phyloP scores from a whole-genome alignment of 768 basidiomycete species.

The Punctularia strigosozonata region DNA sequence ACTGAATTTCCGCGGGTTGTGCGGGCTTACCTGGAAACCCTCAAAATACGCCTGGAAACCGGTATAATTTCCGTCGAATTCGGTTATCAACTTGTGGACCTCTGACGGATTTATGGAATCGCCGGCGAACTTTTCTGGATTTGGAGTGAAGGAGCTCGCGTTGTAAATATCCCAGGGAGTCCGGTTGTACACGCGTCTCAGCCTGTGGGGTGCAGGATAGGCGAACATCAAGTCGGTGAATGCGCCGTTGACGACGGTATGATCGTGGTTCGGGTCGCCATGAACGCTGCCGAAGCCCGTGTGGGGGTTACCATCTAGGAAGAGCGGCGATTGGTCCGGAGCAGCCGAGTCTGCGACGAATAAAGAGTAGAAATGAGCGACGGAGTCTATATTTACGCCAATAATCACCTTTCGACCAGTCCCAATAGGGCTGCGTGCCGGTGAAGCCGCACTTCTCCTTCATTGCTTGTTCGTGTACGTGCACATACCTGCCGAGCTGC shows the following conservation, averaged over 20 bases:
- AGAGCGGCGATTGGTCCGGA: too few species aligned
- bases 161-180: too few species aligned
- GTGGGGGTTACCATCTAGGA: slow-evolving; percentile 8
- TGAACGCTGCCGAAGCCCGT: slow-evolving; percentile 14
- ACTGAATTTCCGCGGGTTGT: background rate
- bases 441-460: slow-evolving; percentile 15
- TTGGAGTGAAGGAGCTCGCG: slow-evolving; percentile 6
- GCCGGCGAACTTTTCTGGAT: slow-evolving; percentile 14
- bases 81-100: slow-evolving; percentile 14
- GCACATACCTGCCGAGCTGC: too few species aligned
- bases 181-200: too few species aligned
- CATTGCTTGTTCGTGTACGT: slow-evolving; percentile 14
- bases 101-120: slow-evolving; percentile 14
- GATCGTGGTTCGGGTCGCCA: slow-evolving; percentile 12
- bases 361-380: too few species aligned
- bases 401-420: slow-evolving; percentile 14
- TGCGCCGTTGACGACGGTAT: background rate
- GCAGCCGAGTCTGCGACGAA: too few species aligned
- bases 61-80: slow-evolving; percentile 18
- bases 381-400: too few species aligned
- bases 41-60: slow-evolving; percentile 21
- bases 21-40: slow-evolving; percentile 12
- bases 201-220: background rate
- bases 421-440: slow-evolving; percentile 18
- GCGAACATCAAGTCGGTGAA: background rate